These are phyloP conservation scores for Picea glauca DNA, from an alignment of 75 land plant genomes.

Conservation along the genomic window DNA sequence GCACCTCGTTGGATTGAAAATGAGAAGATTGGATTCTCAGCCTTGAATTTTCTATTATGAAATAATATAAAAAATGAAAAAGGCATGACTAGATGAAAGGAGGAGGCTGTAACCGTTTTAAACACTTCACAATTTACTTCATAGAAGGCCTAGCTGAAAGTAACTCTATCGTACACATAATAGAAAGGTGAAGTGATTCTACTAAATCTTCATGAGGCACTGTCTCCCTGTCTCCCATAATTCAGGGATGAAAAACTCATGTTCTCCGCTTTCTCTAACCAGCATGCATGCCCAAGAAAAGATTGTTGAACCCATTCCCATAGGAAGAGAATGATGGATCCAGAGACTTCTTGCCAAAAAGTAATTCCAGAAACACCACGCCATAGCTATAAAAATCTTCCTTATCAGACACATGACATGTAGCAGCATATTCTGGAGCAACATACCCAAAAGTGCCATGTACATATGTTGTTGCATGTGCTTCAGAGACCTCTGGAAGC, in stretches of 20 bases:
- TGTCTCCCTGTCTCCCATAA: slow-evolving; percentile 50
- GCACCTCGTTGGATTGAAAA: neutral
- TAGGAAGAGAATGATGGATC: slow-evolving; percentile 61
- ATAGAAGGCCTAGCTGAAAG: slow-evolving; percentile 56
- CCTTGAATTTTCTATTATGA: neutral
- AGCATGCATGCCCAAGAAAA: slow-evolving; percentile 62
- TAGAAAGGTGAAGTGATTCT: slow-evolving; percentile 42
- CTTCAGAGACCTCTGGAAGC: slow-evolving; percentile 67
- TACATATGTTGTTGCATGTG: slow-evolving; percentile 83
- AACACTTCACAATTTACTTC: slow-evolving; percentile 48
- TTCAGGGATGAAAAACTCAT: slow-evolving; percentile 35
- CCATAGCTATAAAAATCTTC: slow-evolving; percentile 85
- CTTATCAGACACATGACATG: slow-evolving; percentile 72
- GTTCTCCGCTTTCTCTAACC: slow-evolving; percentile 26
- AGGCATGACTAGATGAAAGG: neutral
- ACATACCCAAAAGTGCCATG: slow-evolving; percentile 83
- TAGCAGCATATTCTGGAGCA: slow-evolving; percentile 79
- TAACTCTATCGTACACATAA: slow-evolving; percentile 47
- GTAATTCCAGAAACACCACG: slow-evolving; percentile 69
- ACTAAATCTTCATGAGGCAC: slow-evolving; percentile 48
- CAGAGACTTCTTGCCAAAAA: slow-evolving; percentile 66
- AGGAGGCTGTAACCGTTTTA: slow-evolving; percentile 27
- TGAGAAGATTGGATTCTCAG: neutral
- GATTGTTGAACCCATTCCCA: slow-evolving; percentile 72
- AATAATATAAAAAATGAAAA: neutral